Evolutionary conservation across 1,284 basidiomycete species (phyloP), one percentile per base, ranked within the genome.

Genomic region (Heterobasidion irregulare): DNA sequence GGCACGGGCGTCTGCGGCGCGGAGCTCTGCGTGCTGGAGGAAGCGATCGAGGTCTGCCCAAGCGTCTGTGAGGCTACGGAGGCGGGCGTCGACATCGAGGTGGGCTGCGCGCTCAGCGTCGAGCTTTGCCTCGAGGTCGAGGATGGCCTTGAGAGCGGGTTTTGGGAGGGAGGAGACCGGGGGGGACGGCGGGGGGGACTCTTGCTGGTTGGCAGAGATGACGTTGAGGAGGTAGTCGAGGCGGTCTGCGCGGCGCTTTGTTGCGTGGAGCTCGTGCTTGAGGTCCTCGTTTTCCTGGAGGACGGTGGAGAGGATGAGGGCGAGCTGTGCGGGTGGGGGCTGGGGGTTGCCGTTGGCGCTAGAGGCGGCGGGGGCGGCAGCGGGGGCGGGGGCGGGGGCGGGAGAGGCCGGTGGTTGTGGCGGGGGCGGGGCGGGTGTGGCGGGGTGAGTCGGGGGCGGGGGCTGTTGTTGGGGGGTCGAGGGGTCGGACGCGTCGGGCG

Each of bases 21-120:
- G 74, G 35, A 72, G 52, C 36, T 84, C 80, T 56, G 79, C 59
- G 50, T 66, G 60, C 34, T 64, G 61, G 47, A 85, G 70, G 62
- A 79, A 79, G 46, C 73, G 71, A 35, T 77, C 77, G 56, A 84
- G 70, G 58, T 80, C 76, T 1, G 65, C 53, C 82, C 83, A 87
- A 33, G 71, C 70, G 34, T 83, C 78, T 45, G 73, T 65, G 52
- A 84, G 62, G 54, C 73, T 66, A 56, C 74, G 70, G 59, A 78
- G 65, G 8, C 79, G 74, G 2, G 77, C 74, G 34, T 80, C 76
- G 8, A 79, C 75, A 2, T 85, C 83, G 59, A 84, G 83, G 52
- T 79, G 72, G 6, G 75, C 76, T 32, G 68, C 51, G 41, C 52
- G 63, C 65, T 86, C 80, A 10, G 78, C 77, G 53, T 74, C 70